These are phyloP conservation scores for Periconia digitata DNA, from an alignment of 2,329 filamentous ascomycete genomes.

Conservation along the genomic window DNA sequence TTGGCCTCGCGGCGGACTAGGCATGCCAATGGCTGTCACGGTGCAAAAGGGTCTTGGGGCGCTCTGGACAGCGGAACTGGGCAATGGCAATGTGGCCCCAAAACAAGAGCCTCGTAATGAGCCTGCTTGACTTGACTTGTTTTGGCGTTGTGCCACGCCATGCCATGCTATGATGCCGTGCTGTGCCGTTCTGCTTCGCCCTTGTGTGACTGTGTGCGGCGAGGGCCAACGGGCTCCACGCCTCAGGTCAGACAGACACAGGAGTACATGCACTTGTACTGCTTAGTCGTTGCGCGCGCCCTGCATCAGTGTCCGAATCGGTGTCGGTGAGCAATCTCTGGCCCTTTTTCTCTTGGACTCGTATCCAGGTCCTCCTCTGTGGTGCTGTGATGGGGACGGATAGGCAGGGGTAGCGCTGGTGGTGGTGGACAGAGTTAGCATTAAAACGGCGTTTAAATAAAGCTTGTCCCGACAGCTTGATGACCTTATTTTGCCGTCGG, in stretches of 20 bases:
- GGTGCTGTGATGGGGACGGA: too few relatives aligned
- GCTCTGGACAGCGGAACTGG: neutral
- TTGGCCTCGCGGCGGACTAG: neutral
- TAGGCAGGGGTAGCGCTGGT: slow-evolving; percentile 1
- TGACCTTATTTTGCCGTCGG: slow-evolving; percentile 38
- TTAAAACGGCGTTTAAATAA: slow-evolving; percentile 40
- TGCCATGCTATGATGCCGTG: neutral
- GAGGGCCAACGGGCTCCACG: too few relatives aligned
- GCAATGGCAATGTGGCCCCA: neutral
- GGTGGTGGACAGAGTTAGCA: slow-evolving; percentile 24
- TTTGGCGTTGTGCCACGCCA: neutral
- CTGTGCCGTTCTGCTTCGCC: neutral
- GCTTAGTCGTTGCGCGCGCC: neutral
- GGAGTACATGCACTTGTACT: neutral
- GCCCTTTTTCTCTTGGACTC: too few relatives aligned
- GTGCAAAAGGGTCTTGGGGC: neutral
- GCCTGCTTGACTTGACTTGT: neutral
- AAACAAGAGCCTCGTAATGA: neutral
- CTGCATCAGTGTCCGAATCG: neutral
- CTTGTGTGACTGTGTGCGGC: neutral
- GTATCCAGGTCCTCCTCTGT: too few relatives aligned
- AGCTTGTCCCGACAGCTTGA: slow-evolving; percentile 40
- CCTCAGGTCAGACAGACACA: neutral
- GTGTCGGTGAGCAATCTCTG: too few relatives aligned
- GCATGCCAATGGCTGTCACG: too few relatives aligned